A percentile compares a stretch with the other conserved stretches of the same genome.
Evolutionary conservation across 768 basidiomycete species (phyloP).

Genomic region (Boletales sp.): DNA sequence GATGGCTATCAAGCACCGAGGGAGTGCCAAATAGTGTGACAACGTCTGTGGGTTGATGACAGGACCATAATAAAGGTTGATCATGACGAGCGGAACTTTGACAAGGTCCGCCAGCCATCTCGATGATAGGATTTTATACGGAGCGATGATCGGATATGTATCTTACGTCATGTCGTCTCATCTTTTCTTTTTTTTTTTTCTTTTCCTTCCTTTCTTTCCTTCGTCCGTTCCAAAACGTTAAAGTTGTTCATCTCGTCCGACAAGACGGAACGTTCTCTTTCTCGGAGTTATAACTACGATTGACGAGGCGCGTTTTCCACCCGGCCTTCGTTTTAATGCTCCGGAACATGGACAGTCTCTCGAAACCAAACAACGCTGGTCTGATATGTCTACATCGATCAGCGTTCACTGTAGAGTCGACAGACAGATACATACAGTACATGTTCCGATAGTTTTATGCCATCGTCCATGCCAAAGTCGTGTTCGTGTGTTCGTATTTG

Average conservation of each 20-base stretch:
- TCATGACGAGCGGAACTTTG: conserved; percentile 5
- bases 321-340: conserved; percentile 80
- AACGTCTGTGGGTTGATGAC: conserved; percentile 52
- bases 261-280: not conserved
- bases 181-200: no score
- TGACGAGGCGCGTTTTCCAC: conserved; percentile 56
- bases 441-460: no score
- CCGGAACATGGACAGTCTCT: conserved; percentile 62
- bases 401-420: conserved; percentile 35
- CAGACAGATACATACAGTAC: no score
- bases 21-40: conserved; percentile 42
- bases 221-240: no score
- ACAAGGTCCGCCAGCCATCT: no score
- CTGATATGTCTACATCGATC: conserved; percentile 10
- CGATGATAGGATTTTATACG: no score
- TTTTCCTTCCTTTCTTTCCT: no score
- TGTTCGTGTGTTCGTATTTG: not conserved
- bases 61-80: conserved; percentile 53
- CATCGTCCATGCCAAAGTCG: no score
- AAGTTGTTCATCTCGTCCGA: no score
- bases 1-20: conserved; percentile 55
- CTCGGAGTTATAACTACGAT: conserved; percentile 88
- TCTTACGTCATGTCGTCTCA: no score
- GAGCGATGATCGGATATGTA: no score
- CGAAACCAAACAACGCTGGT: conserved; percentile 58